Conservation (phyloP, 345 rosid species). For the Brassica carinata region DNA sequence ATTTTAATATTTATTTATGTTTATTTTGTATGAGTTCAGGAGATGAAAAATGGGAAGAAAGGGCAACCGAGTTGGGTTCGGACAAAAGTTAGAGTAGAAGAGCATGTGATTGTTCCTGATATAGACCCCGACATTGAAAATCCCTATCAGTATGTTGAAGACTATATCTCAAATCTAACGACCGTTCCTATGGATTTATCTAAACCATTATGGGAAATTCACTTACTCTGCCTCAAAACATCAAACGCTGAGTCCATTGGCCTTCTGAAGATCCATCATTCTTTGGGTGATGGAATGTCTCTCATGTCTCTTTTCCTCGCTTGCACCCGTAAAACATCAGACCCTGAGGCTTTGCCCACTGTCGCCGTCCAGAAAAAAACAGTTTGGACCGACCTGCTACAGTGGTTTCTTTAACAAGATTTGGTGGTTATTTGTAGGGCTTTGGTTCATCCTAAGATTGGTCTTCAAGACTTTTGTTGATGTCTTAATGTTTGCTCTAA, state of each 20-base stretch:
- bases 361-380: constrained; percentile 43
- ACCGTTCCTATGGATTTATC: constrained; percentile 55
- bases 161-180: constrained; percentile 63
- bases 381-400: not conserved
- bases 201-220: constrained; percentile 83
- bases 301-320: constrained; percentile 66
- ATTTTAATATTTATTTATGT: not conserved
- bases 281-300: constrained; percentile 60
- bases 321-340: constrained; percentile 55
- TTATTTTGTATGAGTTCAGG: constrained; percentile 5
- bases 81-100: constrained; percentile 56
- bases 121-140: constrained; percentile 47
- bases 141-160: constrained; percentile 62
- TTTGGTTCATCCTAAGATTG: constrained; percentile 50
- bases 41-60: constrained; percentile 35
- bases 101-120: constrained; percentile 59
- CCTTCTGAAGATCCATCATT: constrained; percentile 58
- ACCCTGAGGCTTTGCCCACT: constrained; percentile 65
- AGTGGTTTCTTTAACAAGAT: constrained; percentile 29
- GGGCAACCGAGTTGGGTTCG: constrained; percentile 62
- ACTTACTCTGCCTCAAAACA: constrained; percentile 58
- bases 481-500: constrained; percentile 45
- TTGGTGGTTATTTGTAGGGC: constrained; percentile 44
- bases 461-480: constrained; percentile 62
- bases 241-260: constrained; percentile 61